Evolutionary conservation across 768 basidiomycete genomes (phyloP).

Genomic region (Leccinum subtestaceum): DNA sequence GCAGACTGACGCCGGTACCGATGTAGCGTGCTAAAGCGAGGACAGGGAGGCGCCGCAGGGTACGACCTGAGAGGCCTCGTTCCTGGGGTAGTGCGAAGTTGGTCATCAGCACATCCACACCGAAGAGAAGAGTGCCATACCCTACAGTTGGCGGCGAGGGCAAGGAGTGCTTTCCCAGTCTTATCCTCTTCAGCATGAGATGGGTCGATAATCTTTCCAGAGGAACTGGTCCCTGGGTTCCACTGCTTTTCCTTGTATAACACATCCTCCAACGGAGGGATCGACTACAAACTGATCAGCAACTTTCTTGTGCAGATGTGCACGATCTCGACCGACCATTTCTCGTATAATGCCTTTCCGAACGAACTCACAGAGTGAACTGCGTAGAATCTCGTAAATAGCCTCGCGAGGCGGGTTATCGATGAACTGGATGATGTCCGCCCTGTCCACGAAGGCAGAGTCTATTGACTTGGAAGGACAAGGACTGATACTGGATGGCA

Average conservation of each 20-base stretch:
- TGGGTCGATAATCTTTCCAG: slow-evolving; percentile 21
- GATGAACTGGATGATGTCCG: slow-evolving; percentile 94
- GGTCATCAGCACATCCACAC: background rate
- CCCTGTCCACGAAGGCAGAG: slow-evolving; percentile 92
- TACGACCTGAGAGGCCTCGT: slow-evolving; percentile 89
- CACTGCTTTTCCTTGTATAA: slow-evolving; percentile 21
- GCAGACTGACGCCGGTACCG: slow-evolving; percentile 39
- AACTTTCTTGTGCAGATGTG: background rate
- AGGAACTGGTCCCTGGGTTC: slow-evolving; percentile 1
- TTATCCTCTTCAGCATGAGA: slow-evolving; percentile 49
- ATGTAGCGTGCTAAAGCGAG: slow-evolving; percentile 87
- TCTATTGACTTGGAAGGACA: slow-evolving; percentile 46
- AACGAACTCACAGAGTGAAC: slow-evolving; percentile 79
- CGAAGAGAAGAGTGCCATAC: slow-evolving; percentile 44
- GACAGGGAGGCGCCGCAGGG: slow-evolving; percentile 89
- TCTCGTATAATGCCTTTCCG: slow-evolving; percentile 64
- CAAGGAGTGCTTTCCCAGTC: slow-evolving; percentile 56
- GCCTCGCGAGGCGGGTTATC: slow-evolving; percentile 90
- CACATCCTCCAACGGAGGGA: slow-evolving; percentile 60
- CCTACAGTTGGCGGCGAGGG: slow-evolving; percentile 73
- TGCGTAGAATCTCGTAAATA: slow-evolving; percentile 87
- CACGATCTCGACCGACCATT: slow-evolving; percentile 44
- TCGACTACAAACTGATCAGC: slow-evolving; percentile 40
- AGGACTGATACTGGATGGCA: background rate
- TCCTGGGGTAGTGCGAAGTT: slow-evolving; percentile 35